Evolutionary conservation across 768 basidiomycete genomes (phyloP), one percentile per base, ranked within the genome.

Genomic region (Leccinum disarticulatum): DNA sequence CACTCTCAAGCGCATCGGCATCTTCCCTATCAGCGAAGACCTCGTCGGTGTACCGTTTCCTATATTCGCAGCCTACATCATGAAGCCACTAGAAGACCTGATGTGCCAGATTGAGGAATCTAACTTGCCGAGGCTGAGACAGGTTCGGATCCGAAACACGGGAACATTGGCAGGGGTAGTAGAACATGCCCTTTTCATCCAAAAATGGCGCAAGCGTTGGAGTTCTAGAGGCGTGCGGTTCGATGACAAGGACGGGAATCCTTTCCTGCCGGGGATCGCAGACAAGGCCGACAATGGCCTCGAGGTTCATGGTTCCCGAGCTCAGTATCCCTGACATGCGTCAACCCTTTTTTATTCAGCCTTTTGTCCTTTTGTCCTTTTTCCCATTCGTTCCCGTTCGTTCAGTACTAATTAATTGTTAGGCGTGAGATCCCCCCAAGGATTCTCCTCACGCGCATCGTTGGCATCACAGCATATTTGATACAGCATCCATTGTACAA

Each of bases 1-100:
- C 2, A 63, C 73, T 0, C 61, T 82, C 3, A 64, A 69, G 43
- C 74, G 76, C n/a, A 80, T 82, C 17, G 80, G 79, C 36, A 76
- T 82, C 54, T 69, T 75, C 19, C 80, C 81, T n/a, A 64, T 73
- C 33, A 70, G 73, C 41, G 80, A 79, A 22, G 70, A 79, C 27
- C 38, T 67, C 7, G 68, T 76, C 10, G 67, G 64, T 2, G 78
- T 78, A 3, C 81, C 80, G 1, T 55, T 61, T 9, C 71, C 70
- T 27, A 68, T 79, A 48, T 80, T 77, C 50, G 63, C 67, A 5
- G 66, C 70, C 22, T 79, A 79, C 22, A 74, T 82, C 30, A 70
- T 82, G 66, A 67, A 62, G 19, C 79, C 79, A 6, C 69, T 81
- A 19, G 77, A 79, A 28, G 68, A 66, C n/a, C 57, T 79, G 13